These are phyloP conservation scores for Westerdykella ornata DNA, from an alignment of 2,329 filamentous ascomycete species.

Conservation along the genomic window DNA sequence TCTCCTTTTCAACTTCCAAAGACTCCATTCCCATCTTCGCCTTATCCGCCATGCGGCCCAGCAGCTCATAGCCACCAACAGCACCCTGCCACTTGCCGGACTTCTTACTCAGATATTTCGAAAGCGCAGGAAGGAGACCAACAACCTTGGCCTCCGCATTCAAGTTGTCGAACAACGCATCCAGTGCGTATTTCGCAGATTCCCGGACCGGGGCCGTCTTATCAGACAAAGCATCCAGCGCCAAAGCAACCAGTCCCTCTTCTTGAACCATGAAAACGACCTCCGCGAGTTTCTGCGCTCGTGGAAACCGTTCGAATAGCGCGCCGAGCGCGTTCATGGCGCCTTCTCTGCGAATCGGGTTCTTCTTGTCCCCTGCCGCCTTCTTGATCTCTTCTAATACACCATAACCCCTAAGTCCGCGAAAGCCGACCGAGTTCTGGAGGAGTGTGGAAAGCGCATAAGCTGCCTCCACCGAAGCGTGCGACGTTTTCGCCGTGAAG, in stretches of 20 bases:
- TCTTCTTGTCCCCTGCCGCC: constrained; percentile 91
- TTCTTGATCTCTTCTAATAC: constrained; percentile 61
- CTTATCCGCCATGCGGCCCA: constrained; percentile 93
- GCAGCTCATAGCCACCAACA: constrained; percentile 73
- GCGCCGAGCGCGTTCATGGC: constrained; percentile 93
- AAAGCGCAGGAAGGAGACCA: constrained; percentile 71
- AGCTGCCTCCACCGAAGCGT: constrained; percentile 54
- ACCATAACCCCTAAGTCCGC: constrained; percentile 56
- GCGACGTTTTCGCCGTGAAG: constrained; percentile 48
- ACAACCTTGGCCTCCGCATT: constrained; percentile 75
- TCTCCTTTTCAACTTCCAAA: constrained; percentile 76
- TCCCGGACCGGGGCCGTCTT: constrained; percentile 86
- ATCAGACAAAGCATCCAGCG: constrained; percentile 80
- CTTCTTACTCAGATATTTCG: constrained; percentile 69
- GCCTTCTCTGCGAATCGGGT: constrained; percentile 73
- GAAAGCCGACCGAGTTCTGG: constrained; percentile 58
- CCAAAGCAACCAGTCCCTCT: constrained; percentile 62
- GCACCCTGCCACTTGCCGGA: constrained; percentile 97
- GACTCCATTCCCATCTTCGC: constrained; percentile 78
- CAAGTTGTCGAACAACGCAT: constrained; percentile 75
- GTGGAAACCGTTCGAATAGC: constrained; percentile 82
- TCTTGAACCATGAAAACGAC: constrained; percentile 77
- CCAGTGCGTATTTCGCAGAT: constrained; percentile 87
- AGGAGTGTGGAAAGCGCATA: constrained; percentile 60
- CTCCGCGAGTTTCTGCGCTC: constrained; percentile 70